Percentiles rank a stretch among this genome's conserved stretches.
Conservation (phyloP, 2,329 filamentous ascomycete species). For the Alternaria ethzedia region DNA sequence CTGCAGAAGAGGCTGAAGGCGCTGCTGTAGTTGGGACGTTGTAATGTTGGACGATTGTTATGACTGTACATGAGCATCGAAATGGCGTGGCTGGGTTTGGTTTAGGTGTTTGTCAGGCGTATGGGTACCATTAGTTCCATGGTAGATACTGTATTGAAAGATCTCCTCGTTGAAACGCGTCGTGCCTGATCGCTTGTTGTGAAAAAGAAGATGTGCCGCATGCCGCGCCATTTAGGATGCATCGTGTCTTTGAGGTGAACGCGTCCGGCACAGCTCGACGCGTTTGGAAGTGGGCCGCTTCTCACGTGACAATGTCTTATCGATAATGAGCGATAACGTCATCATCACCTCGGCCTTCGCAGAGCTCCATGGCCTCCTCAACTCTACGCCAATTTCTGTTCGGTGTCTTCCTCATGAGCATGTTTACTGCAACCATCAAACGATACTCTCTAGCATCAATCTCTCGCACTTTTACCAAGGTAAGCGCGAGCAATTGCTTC, state of each 20-base stretch:
- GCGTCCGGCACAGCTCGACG: neutral
- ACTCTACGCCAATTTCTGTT: conserved; percentile 51
- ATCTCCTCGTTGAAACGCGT: neutral
- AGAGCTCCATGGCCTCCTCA: conserved; percentile 59
- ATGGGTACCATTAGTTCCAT: neutral
- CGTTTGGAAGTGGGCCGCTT: neutral
- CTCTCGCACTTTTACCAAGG: conserved; percentile 21
- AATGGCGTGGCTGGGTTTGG: neutral
- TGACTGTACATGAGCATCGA: conserved; percentile 15
- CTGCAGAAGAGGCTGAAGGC: conserved; percentile 31
- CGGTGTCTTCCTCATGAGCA: conserved; percentile 42
- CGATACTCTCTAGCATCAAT: conserved; percentile 30
- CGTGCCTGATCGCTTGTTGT: neutral
- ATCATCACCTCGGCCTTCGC: conserved; percentile 22
- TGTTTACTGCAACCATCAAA: conserved; percentile 36
- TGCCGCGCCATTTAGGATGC: neutral
- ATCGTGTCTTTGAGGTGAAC: neutral
- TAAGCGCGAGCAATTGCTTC: neutral
- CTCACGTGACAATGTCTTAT: neutral
- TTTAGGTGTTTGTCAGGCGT: neutral
- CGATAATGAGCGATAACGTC: conserved; percentile 27
- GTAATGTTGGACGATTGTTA: conserved; percentile 18
- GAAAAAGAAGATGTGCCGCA: neutral
- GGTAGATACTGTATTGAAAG: neutral
- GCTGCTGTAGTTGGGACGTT: conserved; percentile 20